A percentile compares a stretch with the other conserved stretches of the same genome.
Conservation (phyloP, 1,284 basidiomycete genomes). For the Moniliella sp. region DNA sequence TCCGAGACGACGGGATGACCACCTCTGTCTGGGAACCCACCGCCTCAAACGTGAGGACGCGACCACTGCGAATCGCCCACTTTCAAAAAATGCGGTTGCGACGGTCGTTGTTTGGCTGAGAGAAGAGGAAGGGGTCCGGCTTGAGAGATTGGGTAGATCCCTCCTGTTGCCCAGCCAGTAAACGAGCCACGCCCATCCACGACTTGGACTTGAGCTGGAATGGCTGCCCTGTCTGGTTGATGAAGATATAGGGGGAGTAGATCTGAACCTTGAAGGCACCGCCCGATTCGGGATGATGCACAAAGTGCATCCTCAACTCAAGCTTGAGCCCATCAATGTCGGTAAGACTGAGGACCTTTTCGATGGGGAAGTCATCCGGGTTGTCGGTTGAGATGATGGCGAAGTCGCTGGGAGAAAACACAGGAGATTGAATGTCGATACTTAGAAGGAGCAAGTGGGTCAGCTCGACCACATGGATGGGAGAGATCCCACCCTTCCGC, state of each 20-base stretch:
- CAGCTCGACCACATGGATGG: conserved; percentile 84
- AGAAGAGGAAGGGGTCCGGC: conserved; percentile 45
- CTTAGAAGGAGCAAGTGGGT: conserved; percentile 83
- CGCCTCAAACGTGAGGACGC: conserved; percentile 46
- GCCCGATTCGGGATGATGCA: conserved; percentile 58
- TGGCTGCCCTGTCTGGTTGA: conserved; percentile 80
- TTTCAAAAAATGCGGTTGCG: conserved; percentile 63
- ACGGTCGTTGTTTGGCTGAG: conserved; percentile 54
- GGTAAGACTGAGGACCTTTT: conserved; percentile 50
- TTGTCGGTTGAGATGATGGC: conserved; percentile 89
- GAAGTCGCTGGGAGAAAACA: conserved; percentile 91
- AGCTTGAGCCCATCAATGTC: conserved; percentile 61
- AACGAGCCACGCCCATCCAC: conserved; percentile 50
- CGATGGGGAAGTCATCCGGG: conserved; percentile 68
- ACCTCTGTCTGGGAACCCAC: conserved; percentile 71
- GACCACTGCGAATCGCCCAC: conserved; percentile 80
- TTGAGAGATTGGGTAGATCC: conserved; percentile 7
- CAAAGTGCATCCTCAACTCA: conserved; percentile 62
- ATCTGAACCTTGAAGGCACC: conserved; percentile 97
- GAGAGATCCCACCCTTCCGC: conserved; percentile 78
- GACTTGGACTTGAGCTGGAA: conserved; percentile 57
- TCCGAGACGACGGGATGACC: conserved; percentile 48
- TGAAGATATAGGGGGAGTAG: conserved; percentile 69
- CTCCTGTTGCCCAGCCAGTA: conserved; percentile 56
- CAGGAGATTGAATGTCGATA: conserved; percentile 54